Evolutionary conservation across 805 yeast genomes (phyloP), one percentile per base, ranked within the genome.

Genomic region (Candida schatavii): DNA sequence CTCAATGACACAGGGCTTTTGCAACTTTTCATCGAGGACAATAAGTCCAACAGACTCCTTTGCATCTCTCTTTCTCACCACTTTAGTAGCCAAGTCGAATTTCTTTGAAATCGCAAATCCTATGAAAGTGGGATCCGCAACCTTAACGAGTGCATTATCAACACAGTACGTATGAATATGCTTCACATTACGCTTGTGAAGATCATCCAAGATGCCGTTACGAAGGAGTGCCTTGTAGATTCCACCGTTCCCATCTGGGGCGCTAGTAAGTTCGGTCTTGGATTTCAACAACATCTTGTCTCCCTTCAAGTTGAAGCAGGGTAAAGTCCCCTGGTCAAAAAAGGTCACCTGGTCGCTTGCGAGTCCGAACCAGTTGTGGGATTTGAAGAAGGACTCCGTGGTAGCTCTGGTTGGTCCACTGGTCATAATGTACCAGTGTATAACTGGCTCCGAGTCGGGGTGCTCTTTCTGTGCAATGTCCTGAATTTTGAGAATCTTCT

Each of bases 161-260:
- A 93, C 98, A 66, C 98, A 91, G 68, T 89, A 93, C 86, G 90
- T 88, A 66, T 93, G 97, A 46, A 93, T 75, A 59, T 93, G 98
- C 62, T 87, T 80, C 48, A 91, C 79, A 4, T 88, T 89, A 43
- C 80, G 81, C 5, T 52, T 45, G 22, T 66, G 56, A 59, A 93
- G 78, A 59, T 91, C 96, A 5, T 77, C 75, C 25, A 93, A 55
- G 15, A 90, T 68, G 2, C 78, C 76, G 49, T 83, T 77, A 33
- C 75, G 75, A 51, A 68, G 65, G 30, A 93, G 72, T 1, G 97
- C 98, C 56, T 80, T 83, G 68, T 93, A 93, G 39, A 93, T 71
- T 2, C 99, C 99, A 44, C 99, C 99, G 61, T 93, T 93, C 1
- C 99, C 99, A 63, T 93, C 98, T 1, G 99, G 99, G 5, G 97